Percentiles rank a stretch among this genome's conserved stretches.
Conservation (phyloP, 2,329 filamentous ascomycete genomes). For the Scytalidium lignicola region DNA sequence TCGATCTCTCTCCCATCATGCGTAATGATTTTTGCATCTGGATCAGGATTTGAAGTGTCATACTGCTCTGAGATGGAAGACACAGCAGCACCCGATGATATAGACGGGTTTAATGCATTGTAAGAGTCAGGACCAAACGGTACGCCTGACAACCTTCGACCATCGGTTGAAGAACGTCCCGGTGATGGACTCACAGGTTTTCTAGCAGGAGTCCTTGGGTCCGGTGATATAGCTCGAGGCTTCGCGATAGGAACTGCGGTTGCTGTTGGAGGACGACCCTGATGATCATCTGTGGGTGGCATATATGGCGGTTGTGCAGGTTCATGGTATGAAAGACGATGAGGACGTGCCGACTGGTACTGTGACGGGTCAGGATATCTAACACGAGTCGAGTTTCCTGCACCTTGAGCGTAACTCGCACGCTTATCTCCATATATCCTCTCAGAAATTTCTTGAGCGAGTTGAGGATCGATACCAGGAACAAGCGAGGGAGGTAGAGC, state of each 20-base stretch:
- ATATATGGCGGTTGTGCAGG: conserved; percentile 15
- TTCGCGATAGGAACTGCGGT: conserved; percentile 27
- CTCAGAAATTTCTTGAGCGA: conserved; percentile 53
- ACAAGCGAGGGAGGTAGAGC: conserved; percentile 53
- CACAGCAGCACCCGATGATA: no score
- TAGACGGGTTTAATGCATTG: conserved; percentile 61
- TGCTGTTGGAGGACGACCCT: conserved; percentile 18
- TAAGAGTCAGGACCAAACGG: conserved; percentile 76
- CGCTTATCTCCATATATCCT: conserved; percentile 52
- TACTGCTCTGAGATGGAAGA: conserved; percentile 25
- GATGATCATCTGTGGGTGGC: conserved; percentile 22
- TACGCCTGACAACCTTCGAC: conserved; percentile 52
- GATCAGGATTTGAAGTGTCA: conserved; percentile 35
- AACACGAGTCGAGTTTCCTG: conserved; percentile 38
- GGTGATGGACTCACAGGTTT: conserved; percentile 74
- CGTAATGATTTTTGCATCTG: conserved; percentile 66
- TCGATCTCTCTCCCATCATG: conserved; percentile 73
- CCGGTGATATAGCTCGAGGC: conserved; percentile 19
- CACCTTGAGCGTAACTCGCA: conserved; percentile 37
- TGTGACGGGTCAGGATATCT: conserved; percentile 20
- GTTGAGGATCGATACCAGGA: conserved; percentile 52
- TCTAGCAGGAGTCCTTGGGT: conserved; percentile 41
- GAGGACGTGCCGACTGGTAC: conserved; percentile 18
- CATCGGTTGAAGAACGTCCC: conserved; percentile 34
- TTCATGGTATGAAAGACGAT: conserved; percentile 22